phyloP scores from a whole-genome alignment of 2,329 filamentous ascomycete genomes.

The Achaetomium macrosporum region DNA sequence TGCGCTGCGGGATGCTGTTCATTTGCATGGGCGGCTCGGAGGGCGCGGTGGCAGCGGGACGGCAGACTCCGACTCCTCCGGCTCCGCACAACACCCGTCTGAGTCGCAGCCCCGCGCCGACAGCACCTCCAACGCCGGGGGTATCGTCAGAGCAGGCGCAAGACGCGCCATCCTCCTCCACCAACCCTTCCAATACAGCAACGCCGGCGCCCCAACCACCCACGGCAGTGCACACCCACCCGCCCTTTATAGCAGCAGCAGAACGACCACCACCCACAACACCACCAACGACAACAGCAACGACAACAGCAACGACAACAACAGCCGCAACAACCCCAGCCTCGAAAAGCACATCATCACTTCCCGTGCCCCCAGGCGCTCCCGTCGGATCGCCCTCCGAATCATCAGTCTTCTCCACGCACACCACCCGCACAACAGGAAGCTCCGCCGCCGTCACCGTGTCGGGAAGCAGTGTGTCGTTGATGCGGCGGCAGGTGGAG shows the following conservation, averaged over 20 bases:
- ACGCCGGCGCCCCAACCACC: no score
- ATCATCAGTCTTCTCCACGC: conserved; percentile 41
- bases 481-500: conserved; percentile 51
- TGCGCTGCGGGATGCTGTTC: conserved; percentile 56
- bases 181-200: not conserved
- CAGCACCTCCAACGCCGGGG: not conserved
- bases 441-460: conserved; percentile 9
- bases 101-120: not conserved
- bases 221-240: no score
- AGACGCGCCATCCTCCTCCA: not conserved
- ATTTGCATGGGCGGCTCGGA: conserved; percentile 47
- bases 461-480: conserved; percentile 41
- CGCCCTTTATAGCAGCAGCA: not conserved
- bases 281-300: not conserved
- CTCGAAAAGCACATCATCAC: not conserved
- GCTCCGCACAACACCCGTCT: not conserved
- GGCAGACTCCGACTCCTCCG: not conserved
- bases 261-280: not conserved
- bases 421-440: conserved; percentile 35
- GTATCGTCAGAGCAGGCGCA: not conserved
- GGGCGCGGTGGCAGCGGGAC: not conserved
- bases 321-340: not conserved
- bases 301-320: not conserved
- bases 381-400: conserved; percentile 30
- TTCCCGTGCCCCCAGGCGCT: not conserved